Evolutionary conservation across 306 rosid species (phyloP), one percentile per base, ranked within the genome.

Genomic region (Inga oerstediana): DNA sequence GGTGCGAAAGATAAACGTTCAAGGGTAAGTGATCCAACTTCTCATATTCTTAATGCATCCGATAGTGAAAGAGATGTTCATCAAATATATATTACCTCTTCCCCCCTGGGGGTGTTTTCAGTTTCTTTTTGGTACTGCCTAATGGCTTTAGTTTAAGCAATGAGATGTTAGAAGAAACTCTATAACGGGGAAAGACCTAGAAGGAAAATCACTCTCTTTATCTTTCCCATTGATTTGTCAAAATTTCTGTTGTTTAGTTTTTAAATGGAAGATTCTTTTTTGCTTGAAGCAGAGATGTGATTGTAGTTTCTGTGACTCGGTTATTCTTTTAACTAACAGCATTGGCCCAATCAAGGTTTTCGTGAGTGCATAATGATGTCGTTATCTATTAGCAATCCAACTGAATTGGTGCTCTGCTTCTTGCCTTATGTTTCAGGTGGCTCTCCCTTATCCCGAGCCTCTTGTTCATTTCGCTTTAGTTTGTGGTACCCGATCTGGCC

Each of bases 401-500:
- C 64, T 37, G 34, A 22, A 32, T 77, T 72, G 67, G 69, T 65
- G 13, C 54, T 80, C 82, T 20, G 19, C 73, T 78, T 51, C 84
- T 13, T 72, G 77, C 65, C 69, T 74, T 62, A 64, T 12, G 48
- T 44, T 9, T 39, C 81, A 91, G 95, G 91, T 90, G 79, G 92
- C 97, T 77, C 89, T 94, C 74, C 91, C 95, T 73, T 91, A 87
- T 77, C 75, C 86, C 13, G 98, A 94, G 79, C 91, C 98, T 76
- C 92, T 94, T 78, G 80, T 88, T 77, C 98, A 94, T 83, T 92
- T 92, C 84, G 93, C 93, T 2, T 75, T 94, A 72, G 93, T 87
- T 39, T 89, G 81, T 32, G 98, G 98, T 74, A 88, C 91, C 78
- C 92, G 89, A 79, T 92, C 95, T 62, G 93, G 95, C 68, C 97